Evolutionary conservation across 768 basidiomycete species (phyloP), one percentile per base, ranked within the genome.

Genomic region (Leccinum barrowsii): DNA sequence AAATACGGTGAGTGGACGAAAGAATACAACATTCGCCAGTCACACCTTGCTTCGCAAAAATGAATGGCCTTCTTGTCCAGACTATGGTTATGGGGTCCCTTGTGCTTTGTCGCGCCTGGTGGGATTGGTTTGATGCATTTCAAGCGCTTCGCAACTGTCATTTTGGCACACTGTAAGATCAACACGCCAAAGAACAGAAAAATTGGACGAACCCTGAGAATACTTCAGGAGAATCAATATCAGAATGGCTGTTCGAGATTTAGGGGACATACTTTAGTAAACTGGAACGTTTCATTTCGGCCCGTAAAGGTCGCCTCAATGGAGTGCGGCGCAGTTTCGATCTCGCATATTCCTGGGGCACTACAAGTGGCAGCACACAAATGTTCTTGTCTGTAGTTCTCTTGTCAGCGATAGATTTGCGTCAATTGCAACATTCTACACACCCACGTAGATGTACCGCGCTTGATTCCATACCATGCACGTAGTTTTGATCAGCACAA

Each of bases 221-320:
- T 28, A 28, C 28, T 28, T 7, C 28, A 28, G 7, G 28, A 28
- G 28, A 28, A 8, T 28, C 28, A 28, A 64, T 72, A 1, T 28
- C 26, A 22, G 37, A 49, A 13, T 5, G 1, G 2, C 22, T 5
- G 2, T 11, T 6, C 6, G 21, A 17, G n/a, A 56, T 7, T 8
- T 1, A 19, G 24, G 28, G 34, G 56, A 28, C 65, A 26, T 52
- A 82, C 85, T 76, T 86, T 86, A 0, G 86, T 87, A 52, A 83
- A 87, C 63, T 82, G 79, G 63, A 85, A 87, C 1, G 79, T 83
- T 58, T 84, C 82, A 51, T 85, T 81, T 57, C 68, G 74, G 0
- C 85, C 86, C 0, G 78, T 80, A 60, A 86, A 87, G 0, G 83
- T 85, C 5, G 84, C 82, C 63, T 85, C 81, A 34, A 87, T 78